Percentiles rank a stretch among this genome's conserved stretches.
phyloP scores from a whole-genome alignment of 1,139 yeast species.

The Zygoascus sp. region DNA sequence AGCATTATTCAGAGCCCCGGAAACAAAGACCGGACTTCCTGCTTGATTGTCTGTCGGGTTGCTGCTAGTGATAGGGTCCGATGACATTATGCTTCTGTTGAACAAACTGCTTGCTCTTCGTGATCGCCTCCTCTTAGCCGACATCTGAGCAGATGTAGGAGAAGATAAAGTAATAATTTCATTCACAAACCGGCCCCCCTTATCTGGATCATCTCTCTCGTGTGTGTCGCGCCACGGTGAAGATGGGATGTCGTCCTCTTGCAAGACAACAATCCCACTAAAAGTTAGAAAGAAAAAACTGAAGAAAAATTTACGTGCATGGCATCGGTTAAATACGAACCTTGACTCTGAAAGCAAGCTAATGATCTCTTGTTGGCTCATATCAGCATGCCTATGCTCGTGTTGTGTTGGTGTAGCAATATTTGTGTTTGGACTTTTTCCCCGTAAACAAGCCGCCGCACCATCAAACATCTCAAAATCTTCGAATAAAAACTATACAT shows the following conservation, averaged over 20 bases:
- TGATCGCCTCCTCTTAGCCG: background rate
- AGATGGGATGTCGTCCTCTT: background rate
- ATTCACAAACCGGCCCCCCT: background rate
- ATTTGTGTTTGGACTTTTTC: background rate
- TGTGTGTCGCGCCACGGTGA: background rate
- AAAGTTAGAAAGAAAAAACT: too few relatives aligned
- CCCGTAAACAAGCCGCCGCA: background rate
- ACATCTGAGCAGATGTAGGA: background rate
- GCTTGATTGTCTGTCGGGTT: background rate
- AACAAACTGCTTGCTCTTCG: background rate
- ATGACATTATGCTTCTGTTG: background rate
- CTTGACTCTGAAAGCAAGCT: background rate
- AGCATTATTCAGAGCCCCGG: background rate
- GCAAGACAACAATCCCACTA: background rate
- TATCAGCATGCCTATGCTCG: background rate
- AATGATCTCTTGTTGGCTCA: background rate
- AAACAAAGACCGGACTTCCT: background rate
- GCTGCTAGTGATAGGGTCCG: background rate
- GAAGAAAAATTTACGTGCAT: too few relatives aligned
- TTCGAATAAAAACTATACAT: too few relatives aligned
- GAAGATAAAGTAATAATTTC: background rate
- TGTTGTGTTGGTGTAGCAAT: background rate
- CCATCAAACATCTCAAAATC: too few relatives aligned
- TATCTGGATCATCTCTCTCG: background rate
- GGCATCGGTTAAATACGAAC: background rate